These are phyloP conservation scores for Mollisiaceae sp. DNA, from an alignment of 2,329 filamentous ascomycete species.

Conservation along the genomic window DNA sequence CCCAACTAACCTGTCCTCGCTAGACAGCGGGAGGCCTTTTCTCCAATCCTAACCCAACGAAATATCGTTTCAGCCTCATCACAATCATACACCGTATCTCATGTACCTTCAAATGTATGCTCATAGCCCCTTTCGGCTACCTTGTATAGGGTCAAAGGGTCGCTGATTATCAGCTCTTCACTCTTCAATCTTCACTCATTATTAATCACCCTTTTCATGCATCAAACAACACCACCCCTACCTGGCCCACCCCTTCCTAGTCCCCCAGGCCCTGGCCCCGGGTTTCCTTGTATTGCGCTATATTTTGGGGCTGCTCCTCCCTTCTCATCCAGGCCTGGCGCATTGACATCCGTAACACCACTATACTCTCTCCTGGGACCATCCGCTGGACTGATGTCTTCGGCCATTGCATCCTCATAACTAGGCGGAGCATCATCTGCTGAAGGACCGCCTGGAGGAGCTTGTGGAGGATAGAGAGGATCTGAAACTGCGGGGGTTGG, in stretches of 20 bases:
- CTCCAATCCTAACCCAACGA: too few relatives aligned
- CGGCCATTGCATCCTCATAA: conserved; percentile 91
- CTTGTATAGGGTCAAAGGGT: too few relatives aligned
- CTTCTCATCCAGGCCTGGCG: conserved; percentile 46
- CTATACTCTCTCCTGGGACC: conserved; percentile 73
- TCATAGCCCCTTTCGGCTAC: too few relatives aligned
- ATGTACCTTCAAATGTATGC: too few relatives aligned
- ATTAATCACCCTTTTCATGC: not conserved
- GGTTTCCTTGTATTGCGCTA: conserved; percentile 18
- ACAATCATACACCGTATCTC: too few relatives aligned
- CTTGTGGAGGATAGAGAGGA: conserved; percentile 64
- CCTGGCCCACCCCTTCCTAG: not conserved
- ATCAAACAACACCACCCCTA: conserved; percentile 2
- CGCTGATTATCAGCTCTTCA: not conserved
- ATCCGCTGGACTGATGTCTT: conserved; percentile 72
- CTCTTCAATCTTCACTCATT: not conserved
- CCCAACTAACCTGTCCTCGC: not conserved
- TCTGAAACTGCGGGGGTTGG: conserved; percentile 46
- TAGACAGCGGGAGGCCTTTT: not conserved
- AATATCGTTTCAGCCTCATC: too few relatives aligned
- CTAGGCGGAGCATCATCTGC: conserved; percentile 87
- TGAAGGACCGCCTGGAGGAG: conserved; percentile 48
- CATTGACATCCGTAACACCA: conserved; percentile 66
- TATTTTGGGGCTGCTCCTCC: conserved; percentile 24
- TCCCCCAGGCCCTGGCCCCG: conserved; percentile 7